Percentiles rank a stretch among this genome's conserved stretches.
These are phyloP conservation scores for Urochloa ruziziensis DNA, from an alignment of 176 grass and related monocot species.

Conservation along the genomic window DNA sequence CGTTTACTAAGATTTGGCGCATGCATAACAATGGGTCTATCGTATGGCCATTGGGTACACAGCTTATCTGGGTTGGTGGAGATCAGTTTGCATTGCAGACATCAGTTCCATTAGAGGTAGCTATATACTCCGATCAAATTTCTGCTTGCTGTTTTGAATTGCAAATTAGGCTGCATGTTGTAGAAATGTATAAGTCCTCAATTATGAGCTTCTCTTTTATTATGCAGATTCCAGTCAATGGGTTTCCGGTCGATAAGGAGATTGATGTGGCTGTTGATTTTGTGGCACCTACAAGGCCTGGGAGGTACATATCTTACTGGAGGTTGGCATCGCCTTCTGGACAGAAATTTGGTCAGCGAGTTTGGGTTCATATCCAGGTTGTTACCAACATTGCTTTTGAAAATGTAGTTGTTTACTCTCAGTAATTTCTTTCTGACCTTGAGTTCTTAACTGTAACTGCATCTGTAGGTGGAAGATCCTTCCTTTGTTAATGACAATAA, in stretches of 20 bases:
- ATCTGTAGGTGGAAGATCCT: constrained; percentile 51
- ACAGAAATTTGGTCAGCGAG: constrained; percentile 89
- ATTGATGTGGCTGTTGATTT: constrained; percentile 89
- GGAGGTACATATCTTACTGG: constrained; percentile 90
- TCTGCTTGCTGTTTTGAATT: not conserved
- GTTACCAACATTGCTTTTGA: constrained; percentile 25
- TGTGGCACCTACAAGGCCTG: constrained; percentile 66
- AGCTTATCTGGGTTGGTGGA: constrained; percentile 87
- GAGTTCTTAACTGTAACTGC: constrained; percentile 3
- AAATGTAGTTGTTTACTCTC: not conserved
- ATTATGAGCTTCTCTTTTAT: not conserved
- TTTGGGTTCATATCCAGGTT: constrained; percentile 99
- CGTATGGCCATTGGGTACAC: constrained; percentile 73
- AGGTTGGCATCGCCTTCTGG: constrained; percentile 83
- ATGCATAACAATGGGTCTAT: constrained; percentile 82
- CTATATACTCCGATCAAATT: not conserved
- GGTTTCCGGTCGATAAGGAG: constrained; percentile 58
- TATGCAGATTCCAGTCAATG: constrained; percentile 70
- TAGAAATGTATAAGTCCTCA: not conserved
- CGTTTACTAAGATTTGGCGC: constrained; percentile 94
- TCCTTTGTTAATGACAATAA: constrained; percentile 34
- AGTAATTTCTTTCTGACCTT: not conserved
- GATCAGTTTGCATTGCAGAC: constrained; percentile 55
- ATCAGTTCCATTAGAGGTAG: constrained; percentile 72
- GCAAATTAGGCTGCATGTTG: not conserved